Percentiles rank a stretch among this genome's conserved stretches.
Evolutionary conservation across 108 stramenopile species (phyloP).

Genomic region (Cyclotella choctawhatcheeana): DNA sequence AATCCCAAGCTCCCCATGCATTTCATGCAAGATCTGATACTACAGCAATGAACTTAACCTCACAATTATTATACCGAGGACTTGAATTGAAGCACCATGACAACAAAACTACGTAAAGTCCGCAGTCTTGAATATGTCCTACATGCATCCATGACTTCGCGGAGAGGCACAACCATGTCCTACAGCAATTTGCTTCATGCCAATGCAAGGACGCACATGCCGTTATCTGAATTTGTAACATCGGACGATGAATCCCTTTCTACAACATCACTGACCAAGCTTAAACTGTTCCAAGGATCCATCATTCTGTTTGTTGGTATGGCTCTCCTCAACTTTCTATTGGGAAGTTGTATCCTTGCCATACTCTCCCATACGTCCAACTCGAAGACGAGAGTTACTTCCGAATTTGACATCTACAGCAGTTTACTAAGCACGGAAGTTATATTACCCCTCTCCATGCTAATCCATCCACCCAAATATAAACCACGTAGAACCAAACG

Average conservation of each 20-base stretch:
- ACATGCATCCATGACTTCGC: not conserved
- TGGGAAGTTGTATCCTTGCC: not conserved
- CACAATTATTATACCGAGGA: too few species aligned
- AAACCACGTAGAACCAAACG: not conserved
- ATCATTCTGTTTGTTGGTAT: constrained; percentile 11
- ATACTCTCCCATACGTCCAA: not conserved
- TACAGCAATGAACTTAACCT: too few species aligned
- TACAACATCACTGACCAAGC: not conserved
- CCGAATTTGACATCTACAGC: constrained; percentile 83
- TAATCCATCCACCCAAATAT: not conserved
- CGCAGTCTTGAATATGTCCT: constrained; percentile 8
- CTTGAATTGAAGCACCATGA: not conserved
- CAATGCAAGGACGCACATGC: not conserved
- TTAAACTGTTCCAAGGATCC: constrained; percentile 14
- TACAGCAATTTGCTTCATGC: constrained; percentile 3
- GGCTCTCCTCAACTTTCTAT: constrained; percentile 11
- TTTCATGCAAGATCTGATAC: too few species aligned
- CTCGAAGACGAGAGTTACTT: not conserved
- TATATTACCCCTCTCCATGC: constrained; percentile 10
- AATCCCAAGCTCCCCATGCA: too few species aligned
- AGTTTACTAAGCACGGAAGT: constrained; percentile 86
- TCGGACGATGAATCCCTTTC: not conserved
- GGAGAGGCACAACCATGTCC: not conserved
- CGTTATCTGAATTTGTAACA: not conserved
- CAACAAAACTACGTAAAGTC: constrained; percentile 8